Evolutionary conservation across 305 asterid genomes (phyloP), one percentile per base, ranked within the genome.

Genomic region (Ajuga reptans): DNA sequence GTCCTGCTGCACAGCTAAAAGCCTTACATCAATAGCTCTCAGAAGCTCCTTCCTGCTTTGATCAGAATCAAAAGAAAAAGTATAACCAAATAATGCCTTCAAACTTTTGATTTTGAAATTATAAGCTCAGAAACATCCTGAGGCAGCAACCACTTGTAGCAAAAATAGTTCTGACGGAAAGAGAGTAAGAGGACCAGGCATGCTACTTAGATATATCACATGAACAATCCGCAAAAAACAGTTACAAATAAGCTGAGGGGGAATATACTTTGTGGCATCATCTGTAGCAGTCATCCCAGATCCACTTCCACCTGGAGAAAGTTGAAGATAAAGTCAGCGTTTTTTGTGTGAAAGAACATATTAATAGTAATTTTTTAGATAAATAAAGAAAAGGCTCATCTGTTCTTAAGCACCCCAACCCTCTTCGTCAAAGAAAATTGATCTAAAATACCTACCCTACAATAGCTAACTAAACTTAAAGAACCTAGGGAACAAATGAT

Each of bases 21-120:
- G 92, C 84, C 98, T 83, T 69, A 87, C 90, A 71, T 89, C 98
- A 62, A 91, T 91, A 70, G 98, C 96, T 80, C 92, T 84, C 77
- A 86, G 75, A 75, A 89, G 82, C 83, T 91, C 98, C 83, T 87
- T 91, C 85, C 98, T 91, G 83, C 71, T 72, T 70, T 41, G 15
- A 70, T 57, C 63, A 66, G 33, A 67, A 66, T 61, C 24, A 52
- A 62, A 60, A 73, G 21, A 50, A 52, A 21, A 56, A 65, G 72
- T 21, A 80, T 57, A 27, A 42, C 37, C 37, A 37, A 52, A 64
- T 6, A 51, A 72, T 57, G 9, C 12, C 45, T 27, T 47, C 12
- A 46, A 41, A 21, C 8, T 62, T 24, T 37, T 37, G 68, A 58
- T 49, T 60, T 39, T 11, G 4, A 49, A 27, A 21, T 21, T n/a